Conservation (phyloP, 768 basidiomycete genomes). For the Russula sp. region DNA sequence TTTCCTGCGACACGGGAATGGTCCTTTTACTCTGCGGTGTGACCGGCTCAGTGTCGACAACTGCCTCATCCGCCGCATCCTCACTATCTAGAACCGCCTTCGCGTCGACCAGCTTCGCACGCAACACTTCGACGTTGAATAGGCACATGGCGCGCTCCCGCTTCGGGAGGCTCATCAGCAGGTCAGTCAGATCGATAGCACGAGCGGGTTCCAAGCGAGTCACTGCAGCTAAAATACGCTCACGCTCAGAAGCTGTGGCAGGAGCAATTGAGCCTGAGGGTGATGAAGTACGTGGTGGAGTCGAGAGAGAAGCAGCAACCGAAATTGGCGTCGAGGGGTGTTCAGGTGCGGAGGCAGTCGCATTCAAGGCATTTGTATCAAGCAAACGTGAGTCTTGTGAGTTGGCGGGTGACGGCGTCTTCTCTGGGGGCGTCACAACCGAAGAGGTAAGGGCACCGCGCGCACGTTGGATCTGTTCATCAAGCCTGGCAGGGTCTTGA, state of each 20-base stretch:
- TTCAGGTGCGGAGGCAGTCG: conserved; percentile 84
- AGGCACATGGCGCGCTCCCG: conserved; percentile 86
- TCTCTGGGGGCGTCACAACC: conserved; percentile 38
- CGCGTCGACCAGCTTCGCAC: conserved; percentile 73
- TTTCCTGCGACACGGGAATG: conserved; percentile 28
- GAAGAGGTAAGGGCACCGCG: conserved; percentile 23
- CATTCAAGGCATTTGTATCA: conserved; percentile 53
- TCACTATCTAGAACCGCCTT: conserved; percentile 73
- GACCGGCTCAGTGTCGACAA: conserved; percentile 35
- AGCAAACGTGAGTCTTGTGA: conserved; percentile 70
- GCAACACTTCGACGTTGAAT: conserved; percentile 77
- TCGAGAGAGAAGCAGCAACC: conserved; percentile 63
- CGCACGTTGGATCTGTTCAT: conserved; percentile 50
- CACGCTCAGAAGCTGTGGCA: conserved; percentile 49
- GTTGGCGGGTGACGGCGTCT: conserved; percentile 48
- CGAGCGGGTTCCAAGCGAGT: conserved; percentile 52
- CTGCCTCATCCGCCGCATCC: conserved; percentile 41
- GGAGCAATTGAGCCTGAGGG: conserved; percentile 58
- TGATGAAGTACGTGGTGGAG: conserved; percentile 78
- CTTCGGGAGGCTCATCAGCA: conserved; percentile 82
- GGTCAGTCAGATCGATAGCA: conserved; percentile 59
- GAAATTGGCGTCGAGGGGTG: conserved; percentile 85
- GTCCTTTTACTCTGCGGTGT: conserved; percentile 57
- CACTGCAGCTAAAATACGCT: conserved; percentile 65
- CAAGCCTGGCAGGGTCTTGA: conserved; percentile 58